Conservation (phyloP, 306 rosid genomes). For the Casuarina glauca region DNA sequence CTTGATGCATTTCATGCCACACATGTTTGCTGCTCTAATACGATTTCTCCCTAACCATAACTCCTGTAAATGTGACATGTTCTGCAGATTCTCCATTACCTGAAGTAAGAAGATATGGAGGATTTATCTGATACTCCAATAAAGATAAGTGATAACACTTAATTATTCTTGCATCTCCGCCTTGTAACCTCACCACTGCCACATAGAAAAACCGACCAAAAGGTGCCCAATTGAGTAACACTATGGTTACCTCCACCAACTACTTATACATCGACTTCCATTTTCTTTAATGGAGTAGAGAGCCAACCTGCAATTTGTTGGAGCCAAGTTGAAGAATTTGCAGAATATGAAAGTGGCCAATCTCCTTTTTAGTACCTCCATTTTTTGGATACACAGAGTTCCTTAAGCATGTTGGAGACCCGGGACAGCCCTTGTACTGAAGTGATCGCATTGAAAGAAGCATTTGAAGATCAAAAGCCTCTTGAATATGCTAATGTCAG, state of each 20-base stretch:
- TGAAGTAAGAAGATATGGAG: constrained; percentile 29
- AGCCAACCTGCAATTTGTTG: constrained; percentile 74
- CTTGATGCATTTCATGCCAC: constrained; percentile 75
- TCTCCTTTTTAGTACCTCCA: constrained; percentile 73
- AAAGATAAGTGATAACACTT: not conserved
- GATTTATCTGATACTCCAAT: not conserved
- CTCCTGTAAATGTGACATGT: constrained; percentile 64
- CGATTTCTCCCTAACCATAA: constrained; percentile 95
- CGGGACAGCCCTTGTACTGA: constrained; percentile 57
- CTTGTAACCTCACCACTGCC: not conserved
- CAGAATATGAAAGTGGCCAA: constrained; percentile 70
- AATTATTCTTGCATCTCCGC: not conserved
- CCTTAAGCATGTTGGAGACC: constrained; percentile 64
- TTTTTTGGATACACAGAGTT: constrained; percentile 85
- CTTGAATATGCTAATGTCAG: constrained; percentile 67
- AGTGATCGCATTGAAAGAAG: constrained; percentile 79
- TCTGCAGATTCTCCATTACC: constrained; percentile 88
- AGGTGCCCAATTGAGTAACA: not conserved
- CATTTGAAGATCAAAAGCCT: constrained; percentile 69
- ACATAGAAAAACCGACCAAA: not conserved
- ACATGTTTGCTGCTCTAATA: constrained; percentile 68
- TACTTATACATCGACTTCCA: not conserved
- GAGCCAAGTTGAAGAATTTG: constrained; percentile 91
- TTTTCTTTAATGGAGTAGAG: not conserved
- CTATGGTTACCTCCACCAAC: not conserved